These are phyloP conservation scores for Amniculicola lignicola DNA, from an alignment of 495 filamentous ascomycete species.

Conservation along the genomic window DNA sequence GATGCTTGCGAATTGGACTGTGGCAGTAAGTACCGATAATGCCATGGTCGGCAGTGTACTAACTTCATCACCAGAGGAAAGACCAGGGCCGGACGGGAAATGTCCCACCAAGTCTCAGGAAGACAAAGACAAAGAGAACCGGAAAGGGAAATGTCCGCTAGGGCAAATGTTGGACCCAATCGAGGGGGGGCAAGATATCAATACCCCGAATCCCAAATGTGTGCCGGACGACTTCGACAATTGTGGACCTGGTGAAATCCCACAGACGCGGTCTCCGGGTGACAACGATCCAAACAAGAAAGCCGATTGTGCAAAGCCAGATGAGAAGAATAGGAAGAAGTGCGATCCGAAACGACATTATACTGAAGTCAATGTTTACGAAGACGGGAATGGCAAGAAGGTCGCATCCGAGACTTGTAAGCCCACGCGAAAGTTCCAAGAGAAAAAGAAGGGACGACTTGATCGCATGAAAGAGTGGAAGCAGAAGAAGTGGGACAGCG, in stretches of 20 bases:
- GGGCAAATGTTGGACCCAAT: not conserved
- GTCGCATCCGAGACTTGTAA: not conserved
- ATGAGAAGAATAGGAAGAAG: not conserved
- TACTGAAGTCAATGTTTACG: not conserved
- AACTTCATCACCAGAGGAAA: not conserved
- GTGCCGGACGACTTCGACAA: not conserved
- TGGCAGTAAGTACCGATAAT: not conserved
- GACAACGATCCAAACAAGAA: constrained; percentile 6
- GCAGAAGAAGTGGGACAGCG: not conserved
- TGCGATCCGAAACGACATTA: constrained; percentile 1
- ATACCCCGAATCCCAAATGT: not conserved
- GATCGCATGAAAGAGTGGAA: not conserved
- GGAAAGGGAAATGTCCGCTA: constrained; percentile 4
- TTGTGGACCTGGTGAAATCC: not conserved
- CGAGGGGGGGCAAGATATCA: not conserved
- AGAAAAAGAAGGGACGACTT: not conserved
- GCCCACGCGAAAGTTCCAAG: not conserved
- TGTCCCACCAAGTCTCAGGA: not conserved
- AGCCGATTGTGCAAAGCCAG: constrained; percentile 5
- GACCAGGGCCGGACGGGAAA: not conserved
- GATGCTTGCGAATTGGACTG: not conserved
- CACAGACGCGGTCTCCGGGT: not conserved
- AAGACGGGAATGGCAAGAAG: not conserved
- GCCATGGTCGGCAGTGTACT: not conserved
- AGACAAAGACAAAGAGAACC: not conserved